Evolutionary conservation across 129 eudicot genomes (phyloP), one percentile per base, ranked within the genome.

Genomic region (Cynara cardunculus): DNA sequence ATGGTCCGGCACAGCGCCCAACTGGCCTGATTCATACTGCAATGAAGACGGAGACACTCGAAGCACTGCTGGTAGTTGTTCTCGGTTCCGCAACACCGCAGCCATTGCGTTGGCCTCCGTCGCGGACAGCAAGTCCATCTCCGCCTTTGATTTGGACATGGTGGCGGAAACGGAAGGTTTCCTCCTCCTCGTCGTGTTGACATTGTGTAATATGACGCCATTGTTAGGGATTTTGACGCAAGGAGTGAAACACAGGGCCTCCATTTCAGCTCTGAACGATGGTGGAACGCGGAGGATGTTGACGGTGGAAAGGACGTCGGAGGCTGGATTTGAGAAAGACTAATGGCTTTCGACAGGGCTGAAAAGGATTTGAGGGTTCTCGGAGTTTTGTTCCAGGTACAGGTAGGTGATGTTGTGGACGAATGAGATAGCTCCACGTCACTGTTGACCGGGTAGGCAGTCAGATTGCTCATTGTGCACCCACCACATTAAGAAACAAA

Each of bases 1-100:
- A 56, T 74, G 88, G 84, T 84, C 86, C 25, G 88, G 88, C 0
- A 81, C 82, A 3, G 88, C 92, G 31, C 88, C 89, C 7, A 86
- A 68, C 53, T 7, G 12, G 1, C 89, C 87, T 13, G 90, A 14
- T 26, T 74, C 90, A 41, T 84, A 89, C 78, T 84, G 89, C 25
- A 84, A 85, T 1, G 89, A 86, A 22, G 85, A 27, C 72, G 92
- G 73, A 8, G 90, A 85, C 25, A 85, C 82, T 67, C 78, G 80
- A 7, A 85, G 71, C 85, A 82, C 46, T 73, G 86, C 25, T 46
- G 64, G 41, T 2, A 35, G 35, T 39, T 69, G 81, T 37, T 76
- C 53, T 28, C 49, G 44, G 0, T 65, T 83, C 14, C 67, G 34
- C 61, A 84, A 49, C 73, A 80, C 78, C 5, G 83, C 59, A 1